Evolutionary conservation across 306 rosid genomes (phyloP), one percentile per base, ranked within the genome.

Genomic region (Albizia julibrissin): DNA sequence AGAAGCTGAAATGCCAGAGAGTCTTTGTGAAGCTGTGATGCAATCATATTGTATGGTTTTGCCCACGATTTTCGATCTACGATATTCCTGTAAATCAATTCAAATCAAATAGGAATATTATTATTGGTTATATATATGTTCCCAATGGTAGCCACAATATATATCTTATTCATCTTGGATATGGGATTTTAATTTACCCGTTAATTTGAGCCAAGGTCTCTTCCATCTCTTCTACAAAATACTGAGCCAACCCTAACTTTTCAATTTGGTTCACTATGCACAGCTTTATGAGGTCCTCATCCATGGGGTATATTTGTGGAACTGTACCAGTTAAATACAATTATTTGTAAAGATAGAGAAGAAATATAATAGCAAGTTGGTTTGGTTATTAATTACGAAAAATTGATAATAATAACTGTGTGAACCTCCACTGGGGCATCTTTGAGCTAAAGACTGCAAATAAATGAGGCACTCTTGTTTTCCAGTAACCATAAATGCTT

Each of bases 261-360:
- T 80, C 74, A 21, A 89, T 8, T 10, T 89, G 88, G 71, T 86
- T 86, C 27, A 80, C 71, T 29, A 82, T 70, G 61, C 73, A 74
- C 6, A 89, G 88, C 76, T 82, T 84, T 69, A 86, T 86, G 67
- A 80, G 84, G 39, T 86, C 87, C 68, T 85, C 88, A 29, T 89
- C 87, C 81, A 84, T 74, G 39, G 92, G 88, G 78, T 82, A 89
- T 9, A 69, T 69, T 18, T 77, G 61, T 15, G 90, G 90, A 80
- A 87, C 92, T 89, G 83, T 74, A 16, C 18, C 73, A 68, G 34
- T 64, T 29, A 27, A 64, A 5, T 13, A 15, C 19, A 49, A 24
- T 46, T 0, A 1, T 15, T 44, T 6, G 1, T 54, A 1, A 56
- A 80, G 11, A 3, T 1, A 47, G 21, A 66, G 22, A 27, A 12